Conservation (phyloP, 176 grass and related monocot genomes). For the Zoysia pacifica region DNA sequence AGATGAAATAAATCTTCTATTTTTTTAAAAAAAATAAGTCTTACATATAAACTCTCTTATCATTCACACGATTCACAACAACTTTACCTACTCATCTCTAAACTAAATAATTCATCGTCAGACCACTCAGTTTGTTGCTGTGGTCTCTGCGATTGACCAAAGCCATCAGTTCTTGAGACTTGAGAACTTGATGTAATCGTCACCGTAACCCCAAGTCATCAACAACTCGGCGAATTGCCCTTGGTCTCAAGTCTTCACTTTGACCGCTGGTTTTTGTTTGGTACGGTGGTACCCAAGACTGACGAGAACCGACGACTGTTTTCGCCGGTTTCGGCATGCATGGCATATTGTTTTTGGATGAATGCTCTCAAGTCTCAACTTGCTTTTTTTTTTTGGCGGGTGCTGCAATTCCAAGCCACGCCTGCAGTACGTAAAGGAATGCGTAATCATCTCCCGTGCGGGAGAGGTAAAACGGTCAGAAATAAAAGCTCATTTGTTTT, state of each 20-base stretch:
- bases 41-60: too few species aligned
- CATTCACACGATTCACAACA: too few species aligned
- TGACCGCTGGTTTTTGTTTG: constrained; percentile 3
- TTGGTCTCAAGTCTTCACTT: neutral
- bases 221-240: constrained; percentile 26
- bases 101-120: neutral
- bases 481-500: too few species aligned
- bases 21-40: too few species aligned
- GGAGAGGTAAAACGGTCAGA: neutral
- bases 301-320: neutral
- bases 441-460: neutral
- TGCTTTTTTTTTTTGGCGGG: neutral
- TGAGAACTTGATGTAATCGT: too few species aligned
- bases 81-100: too few species aligned
- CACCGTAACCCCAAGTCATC: neutral
- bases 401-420: constrained; percentile 18
- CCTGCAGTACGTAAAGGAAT: constrained; percentile 2
- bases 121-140: neutral
- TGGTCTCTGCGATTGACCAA: neutral
- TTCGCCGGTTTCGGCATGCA: neutral
- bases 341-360: constrained; percentile 1
- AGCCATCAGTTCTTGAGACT: neutral
- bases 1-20: too few species aligned
- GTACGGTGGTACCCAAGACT: constrained; percentile 6
- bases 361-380: neutral